phyloP scores from a whole-genome alignment of 441 rosid genomes.

The Adansonia grandidieri region DNA sequence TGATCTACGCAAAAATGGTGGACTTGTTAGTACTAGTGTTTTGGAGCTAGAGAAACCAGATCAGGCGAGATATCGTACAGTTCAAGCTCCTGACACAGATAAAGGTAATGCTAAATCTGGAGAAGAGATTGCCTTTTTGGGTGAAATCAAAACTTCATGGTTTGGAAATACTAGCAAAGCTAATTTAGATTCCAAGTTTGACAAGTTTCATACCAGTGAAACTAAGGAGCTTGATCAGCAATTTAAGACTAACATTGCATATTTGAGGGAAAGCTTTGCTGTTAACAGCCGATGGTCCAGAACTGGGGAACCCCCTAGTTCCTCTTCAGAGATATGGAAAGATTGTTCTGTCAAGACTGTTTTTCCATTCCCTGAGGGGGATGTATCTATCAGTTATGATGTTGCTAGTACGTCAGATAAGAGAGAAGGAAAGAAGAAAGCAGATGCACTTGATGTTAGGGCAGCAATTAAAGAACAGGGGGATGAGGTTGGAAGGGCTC shows the following conservation, averaged over 20 bases:
- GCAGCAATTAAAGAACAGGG: constrained; percentile 74
- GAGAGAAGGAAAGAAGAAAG: constrained; percentile 71
- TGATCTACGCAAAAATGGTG: constrained; percentile 49
- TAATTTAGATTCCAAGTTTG: constrained; percentile 47
- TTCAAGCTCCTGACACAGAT: constrained; percentile 37
- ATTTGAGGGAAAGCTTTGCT: constrained; percentile 40
- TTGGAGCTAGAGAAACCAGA: constrained; percentile 40
- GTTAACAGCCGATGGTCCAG: constrained; percentile 64
- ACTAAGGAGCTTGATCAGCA: constrained; percentile 51
- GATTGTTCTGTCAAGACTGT: constrained; percentile 78
- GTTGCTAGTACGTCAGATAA: constrained; percentile 44
- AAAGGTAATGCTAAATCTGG: constrained; percentile 54
- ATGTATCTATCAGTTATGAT: constrained; percentile 49
- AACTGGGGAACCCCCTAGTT: constrained; percentile 47
- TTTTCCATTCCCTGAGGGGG: constrained; percentile 64
- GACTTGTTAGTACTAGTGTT: constrained; percentile 36
- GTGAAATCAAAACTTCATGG: constrained; percentile 59
- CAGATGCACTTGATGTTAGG: constrained; percentile 53
- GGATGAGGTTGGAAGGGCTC: constrained; percentile 82
- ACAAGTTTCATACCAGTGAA: constrained; percentile 45
- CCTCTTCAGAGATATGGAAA: constrained; percentile 67
- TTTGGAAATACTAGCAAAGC: constrained; percentile 58
- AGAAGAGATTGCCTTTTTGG: constrained; percentile 57
- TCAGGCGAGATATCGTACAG: constrained; percentile 37
- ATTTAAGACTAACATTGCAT: constrained; percentile 39